Base-by-base conservation (phyloP, 768 basidiomycete genomes). In the Punctularia strigosozonata region DNA sequence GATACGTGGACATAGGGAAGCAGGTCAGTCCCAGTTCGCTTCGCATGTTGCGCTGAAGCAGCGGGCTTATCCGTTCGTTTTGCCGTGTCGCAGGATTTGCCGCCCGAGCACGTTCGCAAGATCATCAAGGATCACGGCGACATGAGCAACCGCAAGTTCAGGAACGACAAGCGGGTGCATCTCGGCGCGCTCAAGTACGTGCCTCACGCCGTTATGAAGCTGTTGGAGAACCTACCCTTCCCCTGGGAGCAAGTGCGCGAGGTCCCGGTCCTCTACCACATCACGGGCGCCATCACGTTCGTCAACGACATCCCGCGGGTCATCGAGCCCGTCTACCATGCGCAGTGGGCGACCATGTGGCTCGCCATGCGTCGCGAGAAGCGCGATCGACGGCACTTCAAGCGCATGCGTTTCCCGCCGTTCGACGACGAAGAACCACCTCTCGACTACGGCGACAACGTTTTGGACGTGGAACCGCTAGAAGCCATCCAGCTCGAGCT, bases 341-440 rank as follows among this genome's bases (percentile, higher is more conserved):
- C 95, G 1, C 95, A 98, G 53, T 99, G 95, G 95, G 92, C 89
- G 55, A 86, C 88, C 4, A 99, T 99, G 95, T 99, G 95, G 95
- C 68, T 99, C 33, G 94, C 95, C 8, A 99, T 99, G 95, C 73
- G 95, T 43, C 69, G 95, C 44, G 95, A 99, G 65, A 99, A 99
- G 68, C 77, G 95, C 41, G 95, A 99, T 58, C 85, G 95, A 56
- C 69, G 94, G 42, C 95, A 99, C 60, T 99, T 99, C 69, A 99
- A 99, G 68, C 88, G 95, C 33, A 97, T 99, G 91, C 80, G 94
- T 18, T 99, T 98, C 65, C 95, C 95, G 18, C 95, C 94, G 0
- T 99, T 98, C 55, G 95, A 99, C 55, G 95, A 98, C 54, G 94
- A 99, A 63, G 95, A 99, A 52, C 95, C 95, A 6, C 95, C 95